Base-by-base conservation (phyloP, 768 basidiomycete species). In the Rhizopogon vinicolor region DNA sequence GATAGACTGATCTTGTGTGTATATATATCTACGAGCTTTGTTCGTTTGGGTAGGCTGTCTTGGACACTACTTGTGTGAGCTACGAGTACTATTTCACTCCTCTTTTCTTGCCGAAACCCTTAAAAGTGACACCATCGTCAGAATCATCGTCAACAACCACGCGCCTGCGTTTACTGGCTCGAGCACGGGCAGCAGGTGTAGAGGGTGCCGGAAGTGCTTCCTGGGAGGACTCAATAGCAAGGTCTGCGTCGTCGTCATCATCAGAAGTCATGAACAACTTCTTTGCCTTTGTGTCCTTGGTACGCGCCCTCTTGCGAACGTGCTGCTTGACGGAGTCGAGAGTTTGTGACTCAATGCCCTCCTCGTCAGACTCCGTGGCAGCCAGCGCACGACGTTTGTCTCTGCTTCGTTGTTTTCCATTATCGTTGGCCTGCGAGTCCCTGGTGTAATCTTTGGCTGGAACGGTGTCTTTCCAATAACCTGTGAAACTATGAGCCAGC, bases 71-170 rank as follows among this genome's bases (percentile, higher is more conserved):
- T 48, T 25, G 41, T 18, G 19, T n/a, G 18, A 18, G 8, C 18
- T 40, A 40, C 12, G 1, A 49, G 44, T 6, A 8, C 44, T 41
- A 63, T 45, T 56, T 52, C 25, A 55, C 35, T 35, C 60, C 58
- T 35, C 51, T 60, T 65, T 67, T 72, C 65, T 64, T 73, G 49
- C 62, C 72, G 60, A 86, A 86, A 6, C 86, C 86, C 59, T 79
- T 81, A 72, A 89, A 89, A n/a, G 82, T 80, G 29, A 77, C 79
- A 6, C 78, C 87, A 55, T 89, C 84, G 62, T 89, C 88, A 9
- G 85, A 87, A 65, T 87, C 86, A 62, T 88, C 86, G 54, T 84
- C 83, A 3, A 77, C 70, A 37, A 83, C 68, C 10, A 78, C 67
- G 33, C 74, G 71, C 8, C 63, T 63, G 44, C 62, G 62, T 58